Conservation (phyloP, 768 basidiomycete genomes). For the Hygrophorus pudorinus region DNA sequence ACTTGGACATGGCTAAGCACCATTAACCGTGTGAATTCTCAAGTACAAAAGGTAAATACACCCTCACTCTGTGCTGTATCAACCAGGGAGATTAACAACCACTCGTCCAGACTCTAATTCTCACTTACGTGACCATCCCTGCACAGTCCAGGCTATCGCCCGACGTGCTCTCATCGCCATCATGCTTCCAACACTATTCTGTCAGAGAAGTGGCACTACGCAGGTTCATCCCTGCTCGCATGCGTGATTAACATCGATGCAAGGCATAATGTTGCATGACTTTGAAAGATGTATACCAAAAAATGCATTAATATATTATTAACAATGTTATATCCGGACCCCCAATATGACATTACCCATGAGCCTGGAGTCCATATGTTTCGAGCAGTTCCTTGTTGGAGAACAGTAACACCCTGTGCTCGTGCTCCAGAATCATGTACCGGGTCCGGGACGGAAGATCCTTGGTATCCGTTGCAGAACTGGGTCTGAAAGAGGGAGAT, state of each 20-base stretch:
- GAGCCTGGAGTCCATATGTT: no score
- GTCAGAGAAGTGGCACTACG: conserved; percentile 78
- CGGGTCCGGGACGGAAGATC: no score
- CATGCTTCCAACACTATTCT: conserved; percentile 65
- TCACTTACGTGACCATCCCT: conserved; percentile 91
- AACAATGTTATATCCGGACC: no score
- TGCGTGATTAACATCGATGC: conserved; percentile 60
- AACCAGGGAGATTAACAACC: not conserved
- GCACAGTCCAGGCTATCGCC: conserved; percentile 46
- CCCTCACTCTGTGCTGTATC: not conserved
- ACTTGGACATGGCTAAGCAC: conserved; percentile 97
- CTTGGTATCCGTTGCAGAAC: no score
- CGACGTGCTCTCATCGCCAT: conserved; percentile 54
- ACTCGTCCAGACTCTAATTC: conserved; percentile 63
- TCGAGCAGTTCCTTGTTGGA: no score
- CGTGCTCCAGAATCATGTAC: no score
- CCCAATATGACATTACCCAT: no score
- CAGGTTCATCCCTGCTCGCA: conserved; percentile 84
- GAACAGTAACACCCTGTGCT: no score
- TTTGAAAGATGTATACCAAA: no score
- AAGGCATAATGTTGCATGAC: not conserved
- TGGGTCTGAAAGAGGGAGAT: no score
- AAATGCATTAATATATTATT: no score
- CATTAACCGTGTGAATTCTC: conserved; percentile 90
- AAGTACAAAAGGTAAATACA: conserved; percentile 80